These are phyloP conservation scores for Gamarada debralockiae DNA, from an alignment of 495 filamentous ascomycete genomes.

Conservation along the genomic window DNA sequence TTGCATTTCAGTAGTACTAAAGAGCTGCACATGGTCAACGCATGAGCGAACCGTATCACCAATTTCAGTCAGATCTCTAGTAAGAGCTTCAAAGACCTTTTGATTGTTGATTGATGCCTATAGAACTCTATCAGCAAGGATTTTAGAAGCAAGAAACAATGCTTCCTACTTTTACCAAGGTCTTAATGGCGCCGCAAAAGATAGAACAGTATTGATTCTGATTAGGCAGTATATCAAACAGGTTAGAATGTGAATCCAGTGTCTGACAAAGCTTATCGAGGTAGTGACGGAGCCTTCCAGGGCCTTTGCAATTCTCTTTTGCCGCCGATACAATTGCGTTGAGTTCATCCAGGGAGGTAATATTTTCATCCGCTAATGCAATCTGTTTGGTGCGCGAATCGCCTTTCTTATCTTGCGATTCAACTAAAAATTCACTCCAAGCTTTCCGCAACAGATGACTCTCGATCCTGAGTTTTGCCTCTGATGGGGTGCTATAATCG, in stretches of 20 bases:
- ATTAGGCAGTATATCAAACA: neutral
- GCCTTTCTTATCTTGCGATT: neutral
- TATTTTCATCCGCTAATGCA: neutral
- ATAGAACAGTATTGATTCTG: constrained; percentile 1
- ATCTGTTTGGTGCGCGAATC: neutral
- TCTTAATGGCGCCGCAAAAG: constrained; percentile 4
- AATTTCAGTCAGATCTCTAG: no score
- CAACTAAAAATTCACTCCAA: constrained; percentile 1
- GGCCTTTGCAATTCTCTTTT: neutral
- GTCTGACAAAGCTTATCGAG: neutral
- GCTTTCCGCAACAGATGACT: neutral
- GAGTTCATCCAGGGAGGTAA: neutral
- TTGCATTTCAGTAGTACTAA: no score
- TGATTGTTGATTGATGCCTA: no score
- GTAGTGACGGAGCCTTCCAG: neutral
- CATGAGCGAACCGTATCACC: no score
- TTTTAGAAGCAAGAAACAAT: no score
- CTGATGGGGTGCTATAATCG: neutral
- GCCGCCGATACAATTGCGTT: neutral
- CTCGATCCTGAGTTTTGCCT: constrained; percentile 1
- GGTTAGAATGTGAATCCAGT: neutral
- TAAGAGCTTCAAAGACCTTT: no score
- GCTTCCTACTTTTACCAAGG: constrained; percentile 2
- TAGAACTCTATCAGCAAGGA: no score
- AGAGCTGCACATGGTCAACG: no score